Evolutionary conservation across 2,329 filamentous ascomycete genomes (phyloP).

Genomic region (Helicocarpus griseus): DNA sequence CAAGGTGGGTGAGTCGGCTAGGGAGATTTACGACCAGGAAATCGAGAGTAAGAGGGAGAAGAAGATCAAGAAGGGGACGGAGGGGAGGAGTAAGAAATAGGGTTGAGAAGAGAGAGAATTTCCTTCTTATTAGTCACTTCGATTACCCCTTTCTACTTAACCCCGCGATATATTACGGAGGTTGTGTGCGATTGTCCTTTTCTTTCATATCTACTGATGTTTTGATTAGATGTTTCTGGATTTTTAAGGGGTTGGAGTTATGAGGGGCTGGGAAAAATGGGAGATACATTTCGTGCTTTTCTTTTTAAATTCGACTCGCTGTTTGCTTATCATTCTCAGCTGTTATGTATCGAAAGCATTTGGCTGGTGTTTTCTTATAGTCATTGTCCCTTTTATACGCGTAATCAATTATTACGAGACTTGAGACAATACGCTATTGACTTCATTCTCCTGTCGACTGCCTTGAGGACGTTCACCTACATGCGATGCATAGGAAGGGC

Average conservation of each 20-base stretch:
- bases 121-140: background rate
- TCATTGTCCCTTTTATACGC: background rate
- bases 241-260: too few relatives aligned
- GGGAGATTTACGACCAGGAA: conserved; percentile 38
- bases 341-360: conserved; percentile 1
- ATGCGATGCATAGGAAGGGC: too few relatives aligned
- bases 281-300: background rate
- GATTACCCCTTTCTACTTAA: background rate
- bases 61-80: conserved; percentile 36
- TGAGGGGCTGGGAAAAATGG: background rate
- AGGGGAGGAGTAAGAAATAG: conserved; percentile 26
- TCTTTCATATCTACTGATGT: too few relatives aligned
- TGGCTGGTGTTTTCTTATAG: conserved; percentile 1
- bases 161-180: too few relatives aligned
- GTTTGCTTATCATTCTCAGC: background rate
- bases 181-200: too few relatives aligned
- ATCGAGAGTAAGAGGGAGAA: conserved; percentile 35
- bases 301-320: background rate
- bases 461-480: too few relatives aligned
- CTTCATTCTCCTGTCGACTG: too few relatives aligned
- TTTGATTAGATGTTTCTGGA: too few relatives aligned
- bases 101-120: conserved; percentile 12
- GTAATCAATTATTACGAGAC: background rate
- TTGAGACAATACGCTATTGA: too few relatives aligned
- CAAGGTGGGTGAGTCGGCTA: conserved; percentile 53